A percentile compares a stretch with the other conserved stretches of the same genome.
These are phyloP conservation scores for Nemophila menziesii DNA, from an alignment of 257 asterid species.

Conservation along the genomic window DNA sequence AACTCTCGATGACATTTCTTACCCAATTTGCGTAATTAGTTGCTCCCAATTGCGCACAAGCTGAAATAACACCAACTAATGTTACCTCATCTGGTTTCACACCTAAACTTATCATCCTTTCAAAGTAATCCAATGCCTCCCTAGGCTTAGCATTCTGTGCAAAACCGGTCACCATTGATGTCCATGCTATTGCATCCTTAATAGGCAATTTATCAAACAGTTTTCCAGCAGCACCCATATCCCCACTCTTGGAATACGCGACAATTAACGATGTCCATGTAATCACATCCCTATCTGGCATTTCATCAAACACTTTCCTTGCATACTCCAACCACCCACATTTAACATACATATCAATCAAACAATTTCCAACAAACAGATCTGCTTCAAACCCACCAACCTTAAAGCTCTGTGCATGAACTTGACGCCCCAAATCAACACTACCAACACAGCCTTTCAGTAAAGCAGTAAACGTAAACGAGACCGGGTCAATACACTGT, in stretches of 20 bases:
- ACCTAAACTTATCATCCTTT: constrained; percentile 51
- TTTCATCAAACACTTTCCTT: constrained; percentile 68
- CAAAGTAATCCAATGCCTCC: constrained; percentile 56
- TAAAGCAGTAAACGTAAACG: constrained; percentile 65
- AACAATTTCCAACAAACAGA: constrained; percentile 41
- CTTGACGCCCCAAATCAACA: constrained; percentile 37
- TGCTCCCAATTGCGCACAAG: constrained; percentile 70
- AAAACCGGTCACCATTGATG: constrained; percentile 73
- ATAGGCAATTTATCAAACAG: constrained; percentile 40
- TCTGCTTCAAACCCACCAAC: constrained; percentile 57
- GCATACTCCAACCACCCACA: constrained; percentile 48
- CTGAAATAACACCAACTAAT: constrained; percentile 51
- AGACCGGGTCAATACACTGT: constrained; percentile 34
- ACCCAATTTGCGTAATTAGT: constrained; percentile 51
- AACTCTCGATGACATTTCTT: constrained; percentile 35
- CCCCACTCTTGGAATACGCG: constrained; percentile 50
- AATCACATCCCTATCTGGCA: constrained; percentile 52
- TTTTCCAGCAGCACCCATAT: constrained; percentile 39
- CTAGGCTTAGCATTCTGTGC: constrained; percentile 56
- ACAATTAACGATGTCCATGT: constrained; percentile 61
- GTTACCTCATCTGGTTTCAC: constrained; percentile 58
- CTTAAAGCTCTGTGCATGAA: constrained; percentile 59
- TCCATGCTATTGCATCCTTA: constrained; percentile 83
- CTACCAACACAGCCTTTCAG: constrained; percentile 39
- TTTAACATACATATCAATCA: constrained; percentile 57